Evolutionary conservation across 306 rosid species (phyloP), one percentile per base, ranked within the genome.

Genomic region (Hylodesmum podocarpum): DNA sequence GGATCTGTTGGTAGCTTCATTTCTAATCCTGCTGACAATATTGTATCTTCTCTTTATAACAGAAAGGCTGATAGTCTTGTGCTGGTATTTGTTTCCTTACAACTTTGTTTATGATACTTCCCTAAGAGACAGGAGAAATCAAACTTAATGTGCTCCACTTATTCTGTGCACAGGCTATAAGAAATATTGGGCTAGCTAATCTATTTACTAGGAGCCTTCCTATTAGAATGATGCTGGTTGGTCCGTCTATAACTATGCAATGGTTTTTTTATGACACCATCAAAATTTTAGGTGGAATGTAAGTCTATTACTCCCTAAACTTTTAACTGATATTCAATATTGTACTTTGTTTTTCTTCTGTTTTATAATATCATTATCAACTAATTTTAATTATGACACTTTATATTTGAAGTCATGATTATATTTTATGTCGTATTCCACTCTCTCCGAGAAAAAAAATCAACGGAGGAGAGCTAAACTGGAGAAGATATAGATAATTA

Each of bases 231-330:
- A 19, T 89, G 67, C 81, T 94, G 61, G 93, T 94, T 54, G 98
- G 98, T 53, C 97, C 97, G 62, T 85, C 85, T 58, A 85, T 94
- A 76, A 92, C 98, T 24, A 49, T 90, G 89, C 97, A 94, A 66
- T 94, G 98, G 98, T 92, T 94, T 78, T 90, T 92, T 83, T 94
- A 94, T 67, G 98, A 94, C 89, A 88, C 91, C 78, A 89, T 91
- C 77, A 91, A 94, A 86, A 73, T 91, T 44, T 75, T 91, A 53
- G 87, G 88, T 37, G 98, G 98, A 82, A 15, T 94, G 98, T 94
- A 89, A 90, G 98, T 88, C 31, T 80, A 33, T 75, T 47, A 39
- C 80, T 58, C 78, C 73, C 66, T 22, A 39, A 8, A 64, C 78
- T 77, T 33, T 71, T 54, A 82, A 62, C 65, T 66, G 13, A 54